A percentile compares a stretch with the other conserved stretches of the same genome.
Evolutionary conservation across 257 asterid genomes (phyloP).

Genomic region (Linderniella brevidens): DNA sequence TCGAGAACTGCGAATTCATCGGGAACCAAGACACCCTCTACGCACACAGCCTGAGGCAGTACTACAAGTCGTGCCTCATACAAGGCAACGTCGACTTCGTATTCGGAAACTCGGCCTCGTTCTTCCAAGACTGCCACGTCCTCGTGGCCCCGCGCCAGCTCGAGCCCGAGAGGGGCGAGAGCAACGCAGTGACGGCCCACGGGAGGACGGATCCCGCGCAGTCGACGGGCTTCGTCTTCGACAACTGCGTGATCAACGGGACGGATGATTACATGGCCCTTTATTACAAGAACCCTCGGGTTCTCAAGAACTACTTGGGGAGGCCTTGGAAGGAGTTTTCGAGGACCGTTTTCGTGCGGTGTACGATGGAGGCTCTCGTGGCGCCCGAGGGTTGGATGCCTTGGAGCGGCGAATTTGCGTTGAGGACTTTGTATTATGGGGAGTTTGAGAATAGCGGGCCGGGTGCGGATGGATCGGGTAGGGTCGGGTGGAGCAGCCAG

Average conservation of each 20-base stretch:
- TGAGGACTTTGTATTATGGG: constrained; percentile 25
- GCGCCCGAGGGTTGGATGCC: constrained; percentile 25
- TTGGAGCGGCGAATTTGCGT: constrained; percentile 23
- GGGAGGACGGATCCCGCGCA: constrained; percentile 24
- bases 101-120: constrained; percentile 22
- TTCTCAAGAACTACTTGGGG: constrained; percentile 21
- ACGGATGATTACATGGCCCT: constrained; percentile 20
- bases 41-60: constrained; percentile 26
- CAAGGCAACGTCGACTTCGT: constrained; percentile 30
- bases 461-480: constrained; percentile 10
- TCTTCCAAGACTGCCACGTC: constrained; percentile 20
- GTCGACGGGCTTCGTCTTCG: constrained; percentile 24
- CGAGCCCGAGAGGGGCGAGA: constrained; percentile 22
- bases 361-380: constrained; percentile 14
- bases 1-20: constrained; percentile 25
- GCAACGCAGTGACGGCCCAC: constrained; percentile 25
- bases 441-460: constrained; percentile 18
- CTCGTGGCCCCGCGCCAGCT: constrained; percentile 18
- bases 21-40: constrained; percentile 33
- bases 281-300: constrained; percentile 15
- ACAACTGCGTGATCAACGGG: constrained; percentile 21
- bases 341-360: constrained; percentile 14
- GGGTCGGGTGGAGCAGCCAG: constrained; percentile 27
- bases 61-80: constrained; percentile 29
- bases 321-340: constrained; percentile 36